These are phyloP conservation scores for Paraphaeosphaeria minitans DNA, from an alignment of 2,329 filamentous ascomycete species.

Conservation along the genomic window DNA sequence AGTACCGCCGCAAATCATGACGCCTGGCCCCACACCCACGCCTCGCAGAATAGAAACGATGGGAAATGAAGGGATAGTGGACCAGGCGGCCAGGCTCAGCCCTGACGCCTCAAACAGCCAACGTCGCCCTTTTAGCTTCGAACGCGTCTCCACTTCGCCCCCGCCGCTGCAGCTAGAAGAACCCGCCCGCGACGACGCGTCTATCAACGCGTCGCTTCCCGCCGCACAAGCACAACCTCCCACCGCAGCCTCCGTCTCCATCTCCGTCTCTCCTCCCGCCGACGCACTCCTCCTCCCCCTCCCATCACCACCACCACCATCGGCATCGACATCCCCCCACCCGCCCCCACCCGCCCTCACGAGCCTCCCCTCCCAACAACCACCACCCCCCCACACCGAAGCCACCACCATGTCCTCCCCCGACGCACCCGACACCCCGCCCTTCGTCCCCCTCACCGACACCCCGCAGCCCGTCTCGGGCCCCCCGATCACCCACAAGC, in stretches of 20 bases:
- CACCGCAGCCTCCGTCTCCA: not conserved
- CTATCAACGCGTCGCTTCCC: conserved; percentile 11
- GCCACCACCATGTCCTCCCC: not conserved
- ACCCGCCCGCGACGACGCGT: conserved; percentile 8
- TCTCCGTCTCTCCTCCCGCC: not conserved
- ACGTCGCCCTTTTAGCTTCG: conserved; percentile 35
- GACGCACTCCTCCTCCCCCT: not conserved
- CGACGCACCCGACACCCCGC: conserved; percentile 7
- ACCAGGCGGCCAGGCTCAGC: conserved; percentile 11
- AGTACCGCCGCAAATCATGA: conserved; percentile 28
- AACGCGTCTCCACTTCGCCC: conserved; percentile 18
- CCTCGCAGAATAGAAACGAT: conserved; percentile 27
- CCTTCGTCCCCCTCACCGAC: conserved; percentile 31
- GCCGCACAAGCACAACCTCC: conserved; percentile 1
- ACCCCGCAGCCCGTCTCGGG: conserved; percentile 23
- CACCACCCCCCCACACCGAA: not conserved
- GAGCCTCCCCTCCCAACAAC: conserved; percentile 12
- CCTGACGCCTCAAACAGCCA: conserved; percentile 26
- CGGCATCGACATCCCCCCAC: conserved; percentile 13
- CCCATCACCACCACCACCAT: conserved; percentile 7
- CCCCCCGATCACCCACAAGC: conserved; percentile 36
- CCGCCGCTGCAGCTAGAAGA: conserved; percentile 8
- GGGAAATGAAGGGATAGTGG: conserved; percentile 15
- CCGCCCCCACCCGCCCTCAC: conserved; percentile 8
- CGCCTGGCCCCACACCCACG: conserved; percentile 39